phyloP scores from a whole-genome alignment of 139 green algal genomes.

The Chlorella ohadii region DNA sequence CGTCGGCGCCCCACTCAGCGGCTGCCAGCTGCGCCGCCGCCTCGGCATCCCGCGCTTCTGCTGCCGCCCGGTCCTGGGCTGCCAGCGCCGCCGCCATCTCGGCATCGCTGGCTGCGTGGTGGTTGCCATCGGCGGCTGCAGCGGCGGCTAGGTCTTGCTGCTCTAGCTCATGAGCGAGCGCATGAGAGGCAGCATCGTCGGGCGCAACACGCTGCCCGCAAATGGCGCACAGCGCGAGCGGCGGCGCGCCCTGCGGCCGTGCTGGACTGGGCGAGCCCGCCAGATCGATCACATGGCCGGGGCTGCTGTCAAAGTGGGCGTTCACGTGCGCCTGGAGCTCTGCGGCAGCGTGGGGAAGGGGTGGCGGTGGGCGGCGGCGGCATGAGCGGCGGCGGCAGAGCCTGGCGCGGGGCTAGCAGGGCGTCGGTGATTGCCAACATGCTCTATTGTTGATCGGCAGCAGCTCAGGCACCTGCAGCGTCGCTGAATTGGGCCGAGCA shows the following conservation, averaged over 20 bases:
- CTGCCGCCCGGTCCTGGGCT: not conserved
- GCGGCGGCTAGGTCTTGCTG: not conserved
- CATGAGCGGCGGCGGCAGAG: not conserved
- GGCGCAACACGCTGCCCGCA: not conserved
- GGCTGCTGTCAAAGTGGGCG: not conserved
- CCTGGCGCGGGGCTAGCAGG: not conserved
- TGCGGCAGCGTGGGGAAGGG: not conserved
- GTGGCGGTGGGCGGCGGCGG: not conserved
- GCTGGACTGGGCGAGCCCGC: too few species aligned
- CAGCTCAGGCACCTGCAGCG: not conserved
- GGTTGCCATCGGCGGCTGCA: not conserved
- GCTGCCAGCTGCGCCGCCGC: not conserved
- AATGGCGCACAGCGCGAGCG: not conserved
- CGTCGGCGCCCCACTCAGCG: conserved; percentile 14
- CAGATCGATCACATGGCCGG: too few species aligned
- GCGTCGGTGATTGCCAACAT: not conserved
- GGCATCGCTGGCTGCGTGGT: not conserved
- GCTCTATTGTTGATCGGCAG: not conserved
- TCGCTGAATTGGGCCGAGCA: not conserved
- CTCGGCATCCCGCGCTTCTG: not conserved
- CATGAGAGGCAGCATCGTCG: conserved; percentile 14
- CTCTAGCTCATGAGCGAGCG: conserved; percentile 39
- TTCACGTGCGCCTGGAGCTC: conserved; percentile 24
- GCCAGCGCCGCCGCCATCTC: not conserved
- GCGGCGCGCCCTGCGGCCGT: not conserved